phyloP scores from a whole-genome alignment of 305 asterid species.

The Lippia alba region DNA sequence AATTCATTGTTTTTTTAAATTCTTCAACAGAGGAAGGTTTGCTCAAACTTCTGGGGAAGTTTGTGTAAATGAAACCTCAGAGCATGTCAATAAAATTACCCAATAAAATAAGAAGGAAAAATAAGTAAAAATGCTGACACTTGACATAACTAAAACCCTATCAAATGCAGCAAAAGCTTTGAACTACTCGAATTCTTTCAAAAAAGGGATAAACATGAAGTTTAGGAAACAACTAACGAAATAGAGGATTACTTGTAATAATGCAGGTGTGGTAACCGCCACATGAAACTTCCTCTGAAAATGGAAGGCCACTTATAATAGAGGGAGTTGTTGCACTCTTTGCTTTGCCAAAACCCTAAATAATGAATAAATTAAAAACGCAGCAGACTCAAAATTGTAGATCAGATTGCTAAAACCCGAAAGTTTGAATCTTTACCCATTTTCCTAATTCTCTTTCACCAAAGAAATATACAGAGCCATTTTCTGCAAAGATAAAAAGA shows the following conservation, averaged over 20 bases:
- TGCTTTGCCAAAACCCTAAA: constrained; percentile 76
- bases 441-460: constrained; percentile 82
- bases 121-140: too few relatives aligned
- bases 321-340: constrained; percentile 63
- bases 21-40: too few relatives aligned
- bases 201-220: constrained; percentile 7
- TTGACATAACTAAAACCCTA: too few relatives aligned
- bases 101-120: too few relatives aligned
- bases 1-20: too few relatives aligned
- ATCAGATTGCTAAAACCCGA: constrained; percentile 30
- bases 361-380: constrained; percentile 26
- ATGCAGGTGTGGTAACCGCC: constrained; percentile 98
- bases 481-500: constrained; percentile 55
- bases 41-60: too few relatives aligned
- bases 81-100: too few relatives aligned
- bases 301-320: constrained; percentile 58
- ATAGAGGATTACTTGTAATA: constrained; percentile 64
- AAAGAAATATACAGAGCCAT: constrained; percentile 78
- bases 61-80: too few relatives aligned
- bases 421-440: constrained; percentile 54
- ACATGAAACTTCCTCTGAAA: constrained; percentile 76
- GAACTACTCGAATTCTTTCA: constrained; percentile 17
- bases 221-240: background rate
- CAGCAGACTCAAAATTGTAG: background rate
- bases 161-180: constrained; percentile 6